Base-by-base conservation (phyloP, 108 stramenopile species). In the Fragilaria radians region DNA sequence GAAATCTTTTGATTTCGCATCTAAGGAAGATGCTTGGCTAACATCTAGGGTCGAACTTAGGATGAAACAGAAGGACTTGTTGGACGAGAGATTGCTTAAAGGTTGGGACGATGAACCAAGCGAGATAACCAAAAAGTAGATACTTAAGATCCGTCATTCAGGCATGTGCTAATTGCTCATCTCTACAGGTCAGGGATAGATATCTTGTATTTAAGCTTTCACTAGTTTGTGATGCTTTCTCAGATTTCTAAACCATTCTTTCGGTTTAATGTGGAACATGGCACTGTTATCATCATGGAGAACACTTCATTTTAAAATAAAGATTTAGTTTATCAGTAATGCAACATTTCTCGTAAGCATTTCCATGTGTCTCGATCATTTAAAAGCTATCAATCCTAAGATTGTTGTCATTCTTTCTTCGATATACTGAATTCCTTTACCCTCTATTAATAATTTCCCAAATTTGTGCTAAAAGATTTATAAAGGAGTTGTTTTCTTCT, bases 401-500 rank as follows among this genome's bases (percentile, higher is more conserved):
- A 45, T 45, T 11, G 42, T 11, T 18, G 42, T 11, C 42, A 11
- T 11, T 45, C 42, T 11, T 14, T 11, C 18, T 45, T 45, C 42
- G 42, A 51, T 51, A 28, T 5, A 53, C 1, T 24, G 52, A 5
- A n/a, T n/a, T n/a, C n/a, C n/a, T n/a, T n/a, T n/a, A n/a, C n/a
- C n/a, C 36, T 42, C 36, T 11, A 14, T 29, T 32, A 3, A 57
- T 4, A 18, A 34, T 32, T 32, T 59, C 65, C 61, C 73, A 82
- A 25, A 65, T 66, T 33, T 50, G 47, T 25, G 68, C 30, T 29
- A 97, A 66, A 47, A 77, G 50, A 19, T 69, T 74, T 66, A 96
- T 62, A 49, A 95, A 91, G 54, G 64, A 63, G 29, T 74, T 51
- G 65, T 96, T 97, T 64, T 97, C 94, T 57, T 88, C 88, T 2